Evolutionary conservation across 2,329 filamentous ascomycete genomes (phyloP).

Genomic region (Verticillium dahliae): DNA sequence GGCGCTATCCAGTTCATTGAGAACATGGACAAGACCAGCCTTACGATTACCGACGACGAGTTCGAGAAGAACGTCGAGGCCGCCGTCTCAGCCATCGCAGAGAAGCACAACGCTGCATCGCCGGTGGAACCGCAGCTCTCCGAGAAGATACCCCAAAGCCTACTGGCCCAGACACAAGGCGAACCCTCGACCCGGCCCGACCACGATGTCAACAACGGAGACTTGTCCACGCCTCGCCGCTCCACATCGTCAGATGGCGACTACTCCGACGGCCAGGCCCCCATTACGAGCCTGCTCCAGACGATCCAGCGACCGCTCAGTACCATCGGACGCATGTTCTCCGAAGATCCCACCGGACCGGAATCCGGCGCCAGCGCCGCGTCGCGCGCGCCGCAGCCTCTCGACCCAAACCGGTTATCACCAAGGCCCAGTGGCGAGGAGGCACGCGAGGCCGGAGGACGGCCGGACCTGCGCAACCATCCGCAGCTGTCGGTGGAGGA

Average conservation of each 20-base stretch:
- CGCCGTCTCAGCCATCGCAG: constrained; percentile 90
- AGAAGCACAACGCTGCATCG: constrained; percentile 61
- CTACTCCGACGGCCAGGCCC: constrained; percentile 64
- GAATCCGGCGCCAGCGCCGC: constrained; percentile 27
- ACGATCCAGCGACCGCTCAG: constrained; percentile 88
- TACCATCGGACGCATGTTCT: constrained; percentile 92
- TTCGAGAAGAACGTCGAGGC: constrained; percentile 96
- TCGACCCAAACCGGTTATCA: constrained; percentile 22
- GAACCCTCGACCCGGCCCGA: constrained; percentile 37
- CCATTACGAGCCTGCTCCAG: constrained; percentile 77
- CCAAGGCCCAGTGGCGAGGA: constrained; percentile 22
- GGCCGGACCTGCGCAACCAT: constrained; percentile 18
- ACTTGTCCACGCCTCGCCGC: constrained; percentile 36
- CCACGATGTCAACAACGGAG: constrained; percentile 13
- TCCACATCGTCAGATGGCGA: constrained; percentile 50
- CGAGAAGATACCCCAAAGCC: constrained; percentile 30
- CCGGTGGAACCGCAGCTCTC: constrained; percentile 35
- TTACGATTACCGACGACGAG: constrained; percentile 91
- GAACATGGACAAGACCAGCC: constrained; percentile 84
- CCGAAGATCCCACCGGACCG: constrained; percentile 47
- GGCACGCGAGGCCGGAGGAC: constrained; percentile 11
- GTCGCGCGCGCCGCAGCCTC: constrained; percentile 28
- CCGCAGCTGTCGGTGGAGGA: constrained; percentile 66
- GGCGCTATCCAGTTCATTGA: constrained; percentile 96
- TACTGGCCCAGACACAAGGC: constrained; percentile 22